Evolutionary conservation across 2,329 filamentous ascomycete genomes (phyloP).

Genomic region (Xylariaceae sp.): DNA sequence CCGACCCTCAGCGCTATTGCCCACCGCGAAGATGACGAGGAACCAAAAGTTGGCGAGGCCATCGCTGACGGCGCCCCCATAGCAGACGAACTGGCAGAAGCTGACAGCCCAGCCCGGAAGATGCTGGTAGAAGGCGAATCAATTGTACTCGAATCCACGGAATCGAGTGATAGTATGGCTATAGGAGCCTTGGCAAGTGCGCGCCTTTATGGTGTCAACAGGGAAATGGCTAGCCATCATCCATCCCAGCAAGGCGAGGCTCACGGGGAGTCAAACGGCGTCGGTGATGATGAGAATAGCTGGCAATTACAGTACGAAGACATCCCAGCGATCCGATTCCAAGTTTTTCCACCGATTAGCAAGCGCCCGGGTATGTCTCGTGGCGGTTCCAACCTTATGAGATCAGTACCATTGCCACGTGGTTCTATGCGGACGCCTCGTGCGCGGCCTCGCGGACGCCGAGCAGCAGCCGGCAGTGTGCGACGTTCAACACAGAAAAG

Average conservation of each 20-base stretch:
- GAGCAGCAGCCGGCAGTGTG: slow-evolving; percentile 30
- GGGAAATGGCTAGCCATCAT: slow-evolving; percentile 21
- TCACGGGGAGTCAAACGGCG: slow-evolving; percentile 12
- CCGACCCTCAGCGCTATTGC: slow-evolving; percentile 81
- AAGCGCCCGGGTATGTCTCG: slow-evolving; percentile 45
- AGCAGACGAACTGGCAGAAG: slow-evolving; percentile 31
- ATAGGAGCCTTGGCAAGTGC: slow-evolving; percentile 16
- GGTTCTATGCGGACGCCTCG: slow-evolving; percentile 30
- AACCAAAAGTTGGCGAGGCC: slow-evolving; percentile 33
- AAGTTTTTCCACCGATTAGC: slow-evolving; percentile 66
- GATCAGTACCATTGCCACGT: slow-evolving; percentile 25
- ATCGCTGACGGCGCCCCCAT: slow-evolving; percentile 30
- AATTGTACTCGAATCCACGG: slow-evolving; percentile 37
- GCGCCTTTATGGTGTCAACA: slow-evolving; percentile 27
- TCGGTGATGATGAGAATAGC: slow-evolving; percentile 30
- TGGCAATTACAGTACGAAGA: slow-evolving; percentile 47
- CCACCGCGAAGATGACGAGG: slow-evolving; percentile 69
- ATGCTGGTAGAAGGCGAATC: slow-evolving; percentile 23
- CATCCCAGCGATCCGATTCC: slow-evolving; percentile 67
- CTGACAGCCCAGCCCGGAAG: slow-evolving; percentile 27
- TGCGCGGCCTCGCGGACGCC: slow-evolving; percentile 36
- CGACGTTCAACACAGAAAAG: slow-evolving; percentile 37
- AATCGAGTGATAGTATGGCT: slow-evolving; percentile 33
- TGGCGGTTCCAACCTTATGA: slow-evolving; percentile 37
- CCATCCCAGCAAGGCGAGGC: slow-evolving; percentile 19